These are phyloP conservation scores for Claviceps pusilla DNA, from an alignment of 2,329 filamentous ascomycete species.

Conservation along the genomic window DNA sequence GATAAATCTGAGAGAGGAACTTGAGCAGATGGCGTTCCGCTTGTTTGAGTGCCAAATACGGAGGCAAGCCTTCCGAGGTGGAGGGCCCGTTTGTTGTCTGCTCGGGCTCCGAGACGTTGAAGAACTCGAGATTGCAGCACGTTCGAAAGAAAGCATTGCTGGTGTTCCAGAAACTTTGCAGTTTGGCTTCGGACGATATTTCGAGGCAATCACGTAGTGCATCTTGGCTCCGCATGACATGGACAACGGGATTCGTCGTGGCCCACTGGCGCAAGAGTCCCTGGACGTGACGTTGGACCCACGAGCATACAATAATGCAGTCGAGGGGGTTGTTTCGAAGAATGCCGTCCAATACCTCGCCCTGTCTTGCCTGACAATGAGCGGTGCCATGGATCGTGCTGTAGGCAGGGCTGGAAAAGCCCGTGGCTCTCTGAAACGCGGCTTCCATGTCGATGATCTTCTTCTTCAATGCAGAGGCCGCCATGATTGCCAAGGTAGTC, in stretches of 20 bases:
- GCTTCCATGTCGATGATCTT: conserved; percentile 55
- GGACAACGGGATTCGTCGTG: conserved; percentile 52
- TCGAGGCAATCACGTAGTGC: conserved; percentile 50
- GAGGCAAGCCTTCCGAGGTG: background rate
- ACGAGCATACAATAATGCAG: conserved; percentile 58
- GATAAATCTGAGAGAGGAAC: conserved; percentile 22
- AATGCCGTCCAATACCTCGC: conserved; percentile 44
- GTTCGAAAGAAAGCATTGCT: conserved; percentile 44
- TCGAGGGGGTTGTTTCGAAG: conserved; percentile 43
- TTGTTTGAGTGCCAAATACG: conserved; percentile 47
- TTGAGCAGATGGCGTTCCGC: conserved; percentile 56
- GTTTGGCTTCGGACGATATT: conserved; percentile 38
- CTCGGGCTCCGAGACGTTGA: conserved; percentile 47
- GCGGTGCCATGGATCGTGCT: conserved; percentile 45
- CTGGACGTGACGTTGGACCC: conserved; percentile 50
- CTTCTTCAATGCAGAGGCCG: conserved; percentile 53
- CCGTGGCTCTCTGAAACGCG: conserved; percentile 49
- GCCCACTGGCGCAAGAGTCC: conserved; percentile 46
- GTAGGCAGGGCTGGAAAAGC: conserved; percentile 43
- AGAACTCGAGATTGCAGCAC: conserved; percentile 63
- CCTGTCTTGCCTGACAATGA: conserved; percentile 49
- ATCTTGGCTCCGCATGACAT: conserved; percentile 49
- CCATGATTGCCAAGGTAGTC: conserved; percentile 60
- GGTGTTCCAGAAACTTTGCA: conserved; percentile 42
- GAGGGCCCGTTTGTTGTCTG: background rate